These are phyloP conservation scores for Vigna angularis DNA, from an alignment of 306 rosid genomes.

Conservation along the genomic window DNA sequence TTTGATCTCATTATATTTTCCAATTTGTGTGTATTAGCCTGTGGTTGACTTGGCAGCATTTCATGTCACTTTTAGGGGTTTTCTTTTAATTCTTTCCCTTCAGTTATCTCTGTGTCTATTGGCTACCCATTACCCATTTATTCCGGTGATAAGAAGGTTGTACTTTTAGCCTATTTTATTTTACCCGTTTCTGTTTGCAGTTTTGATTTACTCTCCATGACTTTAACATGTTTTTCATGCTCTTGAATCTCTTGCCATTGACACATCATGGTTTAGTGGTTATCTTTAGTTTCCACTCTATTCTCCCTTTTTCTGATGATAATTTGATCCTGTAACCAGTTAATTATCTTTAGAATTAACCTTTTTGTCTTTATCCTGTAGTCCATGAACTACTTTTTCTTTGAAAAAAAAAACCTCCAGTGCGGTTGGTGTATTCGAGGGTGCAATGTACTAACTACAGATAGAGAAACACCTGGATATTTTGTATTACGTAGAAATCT, in stretches of 20 bases:
- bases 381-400: slow-evolving; percentile 10
- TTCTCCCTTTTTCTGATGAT: slow-evolving; percentile 13
- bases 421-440: not conserved
- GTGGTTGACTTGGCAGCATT: slow-evolving; percentile 16
- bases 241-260: slow-evolving; percentile 15
- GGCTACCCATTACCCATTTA: not conserved
- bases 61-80: not conserved
- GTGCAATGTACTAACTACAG: not conserved
- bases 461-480: slow-evolving; percentile 19
- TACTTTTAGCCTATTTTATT: slow-evolving; percentile 8
- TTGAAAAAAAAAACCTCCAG: not conserved
- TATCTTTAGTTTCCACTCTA: slow-evolving; percentile 4
- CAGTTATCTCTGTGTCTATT: slow-evolving; percentile 14
- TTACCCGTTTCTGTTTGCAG: slow-evolving; percentile 13
- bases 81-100: slow-evolving; percentile 25
- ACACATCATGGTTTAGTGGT: slow-evolving; percentile 22
- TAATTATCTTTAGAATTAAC: not conserved
- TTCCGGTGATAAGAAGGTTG: too few relatives aligned
- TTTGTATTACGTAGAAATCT: slow-evolving; percentile 12
- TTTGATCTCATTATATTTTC: slow-evolving; percentile 31
- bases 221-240: slow-evolving; percentile 8
- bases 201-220: not conserved
- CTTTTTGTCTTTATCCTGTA: not conserved
- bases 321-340: not conserved
- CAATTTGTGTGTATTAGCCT: slow-evolving; percentile 12